These are phyloP conservation scores for Fusarium verticillioides DNA, from an alignment of 2,329 filamentous ascomycete genomes.

Conservation along the genomic window DNA sequence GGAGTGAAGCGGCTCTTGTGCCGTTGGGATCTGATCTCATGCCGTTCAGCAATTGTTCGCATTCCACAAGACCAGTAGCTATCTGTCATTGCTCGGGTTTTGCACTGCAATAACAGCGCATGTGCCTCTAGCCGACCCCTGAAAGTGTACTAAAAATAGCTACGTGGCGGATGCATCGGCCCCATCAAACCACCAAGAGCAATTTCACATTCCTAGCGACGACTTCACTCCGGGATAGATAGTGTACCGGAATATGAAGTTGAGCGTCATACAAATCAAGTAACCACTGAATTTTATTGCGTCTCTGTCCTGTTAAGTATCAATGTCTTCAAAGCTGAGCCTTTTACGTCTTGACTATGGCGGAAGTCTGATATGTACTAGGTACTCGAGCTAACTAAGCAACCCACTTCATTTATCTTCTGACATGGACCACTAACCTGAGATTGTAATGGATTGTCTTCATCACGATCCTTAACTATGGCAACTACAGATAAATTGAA, in stretches of 20 bases:
- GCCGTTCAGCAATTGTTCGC: neutral
- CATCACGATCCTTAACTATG: accelerated
- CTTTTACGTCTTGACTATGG: accelerated
- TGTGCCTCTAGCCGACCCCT: neutral
- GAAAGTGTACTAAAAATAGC: neutral
- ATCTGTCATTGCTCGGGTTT: neutral
- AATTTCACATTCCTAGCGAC: neutral
- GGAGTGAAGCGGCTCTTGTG: neutral
- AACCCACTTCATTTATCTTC: neutral
- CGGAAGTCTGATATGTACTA: neutral
- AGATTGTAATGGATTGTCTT: accelerated
- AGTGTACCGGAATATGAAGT: no score
- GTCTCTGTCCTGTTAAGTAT: accelerated
- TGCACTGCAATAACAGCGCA: neutral
- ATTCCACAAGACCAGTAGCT: neutral
- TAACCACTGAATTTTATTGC: accelerated
- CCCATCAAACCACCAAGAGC: neutral
- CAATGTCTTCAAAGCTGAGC: neutral
- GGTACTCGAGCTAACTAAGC: neutral
- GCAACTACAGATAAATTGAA: accelerated
- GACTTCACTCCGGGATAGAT: neutral
- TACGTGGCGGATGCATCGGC: neutral
- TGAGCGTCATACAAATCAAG: no score
- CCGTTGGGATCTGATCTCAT: accelerated
- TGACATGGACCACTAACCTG: accelerated